These are phyloP conservation scores for Drechslerella stenobrocha DNA, from an alignment of 2,329 filamentous ascomycete species.

Conservation along the genomic window DNA sequence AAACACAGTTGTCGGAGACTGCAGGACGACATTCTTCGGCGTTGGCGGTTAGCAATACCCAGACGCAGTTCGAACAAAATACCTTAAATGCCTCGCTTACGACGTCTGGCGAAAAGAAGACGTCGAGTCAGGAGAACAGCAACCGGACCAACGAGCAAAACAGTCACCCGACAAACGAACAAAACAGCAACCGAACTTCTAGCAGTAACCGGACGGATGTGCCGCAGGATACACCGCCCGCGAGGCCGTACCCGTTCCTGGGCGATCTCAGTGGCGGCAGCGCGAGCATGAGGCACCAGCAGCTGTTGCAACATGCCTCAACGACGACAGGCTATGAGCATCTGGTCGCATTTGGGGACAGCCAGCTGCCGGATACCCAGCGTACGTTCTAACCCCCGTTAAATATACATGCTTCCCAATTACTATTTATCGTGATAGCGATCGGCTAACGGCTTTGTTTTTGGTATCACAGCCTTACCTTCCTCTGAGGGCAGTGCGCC, in stretches of 20 bases:
- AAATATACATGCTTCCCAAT: too few species aligned
- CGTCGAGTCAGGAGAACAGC: conserved; percentile 59
- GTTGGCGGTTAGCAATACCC: conserved; percentile 59
- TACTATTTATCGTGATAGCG: too few species aligned
- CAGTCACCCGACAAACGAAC: conserved; percentile 53
- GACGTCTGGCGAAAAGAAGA: conserved; percentile 72
- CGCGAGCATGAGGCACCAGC: conserved; percentile 15
- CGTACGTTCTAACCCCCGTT: too few species aligned
- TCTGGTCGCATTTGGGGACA: conserved; percentile 57
- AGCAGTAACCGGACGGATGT: conserved; percentile 55
- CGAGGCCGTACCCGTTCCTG: conserved; percentile 11
- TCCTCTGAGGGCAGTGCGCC: conserved; percentile 48
- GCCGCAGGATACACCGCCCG: conserved; percentile 45
- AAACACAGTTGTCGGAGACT: conserved; percentile 25
- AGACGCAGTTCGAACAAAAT: conserved; percentile 64
- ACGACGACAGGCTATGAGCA: conserved; percentile 43
- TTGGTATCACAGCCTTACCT: conserved; percentile 49
- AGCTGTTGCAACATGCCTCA: conserved; percentile 30
- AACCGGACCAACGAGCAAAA: conserved; percentile 3
- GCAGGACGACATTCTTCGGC: conserved; percentile 34
- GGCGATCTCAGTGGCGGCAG: conserved; percentile 23
- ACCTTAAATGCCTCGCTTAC: conserved; percentile 90
- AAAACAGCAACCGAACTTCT: conserved; percentile 60
- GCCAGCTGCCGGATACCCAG: conserved; percentile 69
- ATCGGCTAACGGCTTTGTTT: too few species aligned